Base-by-base conservation (phyloP, 192 early-diverging fungal species). In the Backusella luteola region DNA sequence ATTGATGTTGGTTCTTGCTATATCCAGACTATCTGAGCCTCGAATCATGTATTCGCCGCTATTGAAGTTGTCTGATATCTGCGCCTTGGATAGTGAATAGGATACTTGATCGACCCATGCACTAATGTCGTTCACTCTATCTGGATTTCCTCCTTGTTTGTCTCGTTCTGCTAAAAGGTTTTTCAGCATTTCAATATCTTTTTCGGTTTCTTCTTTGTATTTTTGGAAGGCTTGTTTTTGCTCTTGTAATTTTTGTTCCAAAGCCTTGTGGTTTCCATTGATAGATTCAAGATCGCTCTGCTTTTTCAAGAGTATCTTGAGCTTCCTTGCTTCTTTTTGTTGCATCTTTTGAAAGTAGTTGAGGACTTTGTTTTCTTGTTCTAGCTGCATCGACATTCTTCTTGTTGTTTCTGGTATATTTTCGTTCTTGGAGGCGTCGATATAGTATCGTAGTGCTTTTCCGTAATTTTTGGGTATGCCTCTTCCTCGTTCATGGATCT, bases 321-420 rank as follows among this genome's bases (percentile, higher is more conserved):
- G 56, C 12, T 63, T 63, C 56, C 26, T 63, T 29, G 56, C 56
- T 63, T 63, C 56, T 29, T 63, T 63, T 63, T 63, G 56, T 4
- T 63, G 56, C 56, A 63, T 63, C 56, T 63, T 63, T 63, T 63
- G 56, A 63, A 63, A 63, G 26, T 63, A 63, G 23, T 12, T 63
- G 8, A 63, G 21, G 12, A 29, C 56, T n/a, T 63, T 63, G 23
- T 63, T 63, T 26, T 63, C 56, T 63, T 63, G 56, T 11, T 63
- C 56, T 26, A 26, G 23, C 12, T 63, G 56, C 4, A 4, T 63
- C 4, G 56, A 63, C 23, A 63, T 63, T 63, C 21, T 26, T 63
- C 56, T 63, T 63, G 46, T n/a, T 49, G 46, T 49, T n/a, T 9
- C 26, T 29, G 56, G 56, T 63, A 63, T 29, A 63, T 26, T 29